phyloP scores from a whole-genome alignment of 352 stramenopile species.

The Globisporangium camurandrum region DNA sequence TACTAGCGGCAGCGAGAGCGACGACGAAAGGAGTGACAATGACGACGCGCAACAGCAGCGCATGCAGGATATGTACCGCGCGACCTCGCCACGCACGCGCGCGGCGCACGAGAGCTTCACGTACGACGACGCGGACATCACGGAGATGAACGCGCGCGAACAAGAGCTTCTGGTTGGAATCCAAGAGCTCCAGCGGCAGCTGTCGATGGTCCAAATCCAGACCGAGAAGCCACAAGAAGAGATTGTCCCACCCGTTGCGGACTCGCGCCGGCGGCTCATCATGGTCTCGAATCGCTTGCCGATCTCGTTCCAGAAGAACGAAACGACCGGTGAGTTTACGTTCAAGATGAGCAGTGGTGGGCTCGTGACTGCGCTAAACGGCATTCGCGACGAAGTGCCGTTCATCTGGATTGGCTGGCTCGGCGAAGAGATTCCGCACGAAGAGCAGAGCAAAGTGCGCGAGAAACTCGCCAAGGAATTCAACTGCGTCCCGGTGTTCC shows the following conservation, averaged over 20 bases:
- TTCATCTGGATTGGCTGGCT: conserved; percentile 91
- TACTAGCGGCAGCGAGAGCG: background rate
- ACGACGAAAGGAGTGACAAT: conserved; percentile 5
- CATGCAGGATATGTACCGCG: conserved; percentile 15
- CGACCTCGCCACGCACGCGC: conserved; percentile 20
- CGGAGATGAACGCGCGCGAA: conserved; percentile 74
- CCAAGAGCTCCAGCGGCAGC: conserved; percentile 85
- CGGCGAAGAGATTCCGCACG: conserved; percentile 78
- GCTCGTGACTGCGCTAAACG: conserved; percentile 84
- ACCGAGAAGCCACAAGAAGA: conserved; percentile 72
- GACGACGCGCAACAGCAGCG: conserved; percentile 16
- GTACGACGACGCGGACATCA: conserved; percentile 52
- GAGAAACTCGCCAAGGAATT: conserved; percentile 82
- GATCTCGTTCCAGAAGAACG: conserved; percentile 85
- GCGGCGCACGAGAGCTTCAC: conserved; percentile 17
- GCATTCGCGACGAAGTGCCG: conserved; percentile 80
- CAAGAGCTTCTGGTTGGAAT: conserved; percentile 89
- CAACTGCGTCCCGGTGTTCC: conserved; percentile 86
- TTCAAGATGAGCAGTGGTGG: conserved; percentile 87
- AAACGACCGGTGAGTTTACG: conserved; percentile 76
- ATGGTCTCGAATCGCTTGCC: conserved; percentile 89
- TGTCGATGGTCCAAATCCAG: conserved; percentile 83
- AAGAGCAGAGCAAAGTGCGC: conserved; percentile 74
- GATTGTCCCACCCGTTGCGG: conserved; percentile 48
- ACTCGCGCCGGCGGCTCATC: conserved; percentile 70